Evolutionary conservation across 805 yeast species (phyloP), one percentile per base, ranked within the genome.

Genomic region (Myxozyma kluyveri): DNA sequence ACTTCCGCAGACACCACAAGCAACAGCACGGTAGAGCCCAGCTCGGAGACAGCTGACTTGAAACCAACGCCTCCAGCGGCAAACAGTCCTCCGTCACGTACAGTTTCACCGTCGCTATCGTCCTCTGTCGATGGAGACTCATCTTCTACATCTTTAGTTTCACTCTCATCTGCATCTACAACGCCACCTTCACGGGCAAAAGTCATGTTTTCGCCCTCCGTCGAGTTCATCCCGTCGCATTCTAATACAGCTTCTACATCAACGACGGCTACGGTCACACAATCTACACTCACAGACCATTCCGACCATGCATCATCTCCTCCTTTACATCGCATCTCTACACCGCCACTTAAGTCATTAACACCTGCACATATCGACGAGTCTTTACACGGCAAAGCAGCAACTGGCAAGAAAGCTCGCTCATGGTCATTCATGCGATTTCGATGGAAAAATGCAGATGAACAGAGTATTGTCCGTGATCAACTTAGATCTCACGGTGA

Each of bases 381-480:
- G n/a, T n/a, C n/a, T n/a, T n/a, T n/a, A n/a, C n/a, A n/a, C n/a
- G n/a, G n/a, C n/a, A n/a, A n/a, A n/a, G n/a, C n/a, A n/a, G 33
- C 12, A 9, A 14, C 61, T n/a, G 73, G 70, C 57, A 66, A 69
- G 59, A 67, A 70, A 58, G 61, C 69, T 26, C 69, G 67, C 45
- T 71, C 76, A 0, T 72, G 75, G 75, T 71, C 75, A 7, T 55
- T 67, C 40, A 61, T 65, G 45, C 64, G 64, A 49, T 55, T 65
- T 47, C 57, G 60, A 24, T 51, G 45, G 37, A 52, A 42, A 18
- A 17, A 23, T 17, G 35, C 9, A 21, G 35, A 21, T 39, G 42
- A 24, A 21, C 50, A 29, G 22, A 35, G 50, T 22, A 32, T 29
- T 44, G 46, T 7, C 47, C 52, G 22, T 45, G 42, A 53, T 29